Evolutionary conservation across 164 flowering plant species (phyloP).

Genomic region (Protea cynaroides): DNA sequence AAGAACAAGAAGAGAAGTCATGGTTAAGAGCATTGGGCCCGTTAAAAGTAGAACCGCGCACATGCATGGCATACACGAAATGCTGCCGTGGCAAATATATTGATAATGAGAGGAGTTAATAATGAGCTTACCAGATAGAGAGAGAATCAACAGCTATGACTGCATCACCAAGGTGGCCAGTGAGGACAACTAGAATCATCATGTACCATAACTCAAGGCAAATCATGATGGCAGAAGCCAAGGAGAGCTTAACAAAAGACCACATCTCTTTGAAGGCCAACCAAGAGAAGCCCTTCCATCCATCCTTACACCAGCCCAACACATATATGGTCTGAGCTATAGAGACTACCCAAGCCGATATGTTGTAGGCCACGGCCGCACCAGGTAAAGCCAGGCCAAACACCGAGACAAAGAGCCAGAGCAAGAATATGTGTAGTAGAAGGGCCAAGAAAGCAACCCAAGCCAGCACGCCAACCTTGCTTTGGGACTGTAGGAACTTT

Average conservation of each 20-base stretch:
- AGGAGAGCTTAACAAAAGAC: constrained; percentile 67
- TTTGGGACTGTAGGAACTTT: constrained; percentile 86
- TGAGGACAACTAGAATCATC: constrained; percentile 58
- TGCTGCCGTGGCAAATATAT: too few relatives aligned
- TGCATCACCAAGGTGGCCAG: constrained; percentile 64
- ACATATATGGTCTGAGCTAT: constrained; percentile 60
- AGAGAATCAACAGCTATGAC: constrained; percentile 69
- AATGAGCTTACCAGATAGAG: constrained; percentile 65
- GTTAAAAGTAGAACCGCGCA: too few relatives aligned
- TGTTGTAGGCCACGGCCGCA: constrained; percentile 61
- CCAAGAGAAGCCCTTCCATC: constrained; percentile 79
- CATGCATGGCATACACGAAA: not conserved
- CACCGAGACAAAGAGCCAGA: constrained; percentile 47
- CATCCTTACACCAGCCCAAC: constrained; percentile 69
- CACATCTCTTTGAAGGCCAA: constrained; percentile 71
- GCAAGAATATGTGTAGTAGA: constrained; percentile 33
- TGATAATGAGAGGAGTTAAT: too few relatives aligned
- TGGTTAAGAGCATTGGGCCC: too few relatives aligned
- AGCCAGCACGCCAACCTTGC: constrained; percentile 59
- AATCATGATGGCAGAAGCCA: constrained; percentile 92
- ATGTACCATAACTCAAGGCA: constrained; percentile 84
- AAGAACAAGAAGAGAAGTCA: not conserved
- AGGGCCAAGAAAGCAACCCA: constrained; percentile 52
- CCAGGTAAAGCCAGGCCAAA: constrained; percentile 63
- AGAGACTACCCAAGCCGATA: constrained; percentile 59